These are phyloP conservation scores for Dendrobium huoshanense DNA, from an alignment of 106 monocot species.

Conservation along the genomic window DNA sequence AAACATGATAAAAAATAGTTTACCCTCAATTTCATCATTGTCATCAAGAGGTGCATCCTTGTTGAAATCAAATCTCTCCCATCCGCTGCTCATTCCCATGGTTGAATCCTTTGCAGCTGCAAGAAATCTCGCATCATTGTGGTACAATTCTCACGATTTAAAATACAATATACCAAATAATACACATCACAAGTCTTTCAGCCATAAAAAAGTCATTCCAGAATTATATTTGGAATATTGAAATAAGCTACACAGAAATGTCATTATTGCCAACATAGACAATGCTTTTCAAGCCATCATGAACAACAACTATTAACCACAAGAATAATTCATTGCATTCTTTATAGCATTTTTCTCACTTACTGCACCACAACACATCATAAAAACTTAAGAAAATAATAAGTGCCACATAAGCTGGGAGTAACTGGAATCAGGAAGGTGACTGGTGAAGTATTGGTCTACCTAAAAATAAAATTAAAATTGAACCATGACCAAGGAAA, in stretches of 20 bases:
- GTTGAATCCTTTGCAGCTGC: conserved; percentile 66
- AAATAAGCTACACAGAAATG: not conserved
- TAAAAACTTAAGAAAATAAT: not conserved
- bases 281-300: not conserved
- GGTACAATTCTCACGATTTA: not conserved
- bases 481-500: too few species aligned
- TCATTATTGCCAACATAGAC: not conserved
- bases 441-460: not conserved
- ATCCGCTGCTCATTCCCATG: conserved; percentile 47
- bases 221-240: not conserved
- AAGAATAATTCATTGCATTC: not conserved
- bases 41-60: conserved; percentile 96
- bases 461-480: not conserved
- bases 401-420: not conserved
- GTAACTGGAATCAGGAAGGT: not conserved
- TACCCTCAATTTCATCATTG: conserved; percentile 75
- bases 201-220: not conserved
- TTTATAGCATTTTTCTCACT: too few species aligned
- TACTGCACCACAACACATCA: not conserved
- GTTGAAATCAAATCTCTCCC: conserved; percentile 98
- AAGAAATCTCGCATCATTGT: conserved; percentile 4
- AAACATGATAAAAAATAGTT: not conserved
- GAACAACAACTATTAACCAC: not conserved
- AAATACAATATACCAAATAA: not conserved
- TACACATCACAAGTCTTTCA: not conserved